Conservation (phyloP, 192 early-diverging fungal species). For the Backusella mclennaniae region DNA sequence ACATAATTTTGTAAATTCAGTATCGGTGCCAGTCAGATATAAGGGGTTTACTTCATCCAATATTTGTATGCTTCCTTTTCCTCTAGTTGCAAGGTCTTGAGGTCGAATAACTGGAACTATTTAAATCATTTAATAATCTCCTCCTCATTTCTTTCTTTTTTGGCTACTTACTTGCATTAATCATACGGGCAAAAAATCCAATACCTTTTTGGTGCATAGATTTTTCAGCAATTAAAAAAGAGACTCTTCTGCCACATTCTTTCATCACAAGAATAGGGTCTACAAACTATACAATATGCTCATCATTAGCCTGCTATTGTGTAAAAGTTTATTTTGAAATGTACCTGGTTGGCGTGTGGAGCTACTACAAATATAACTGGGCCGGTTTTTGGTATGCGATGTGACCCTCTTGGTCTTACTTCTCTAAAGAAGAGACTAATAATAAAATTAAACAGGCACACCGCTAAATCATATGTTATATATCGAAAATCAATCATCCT, state of each 20-base stretch:
- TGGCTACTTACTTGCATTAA: slow-evolving; percentile 74
- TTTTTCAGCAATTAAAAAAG: slow-evolving; percentile 81
- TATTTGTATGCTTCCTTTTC: slow-evolving; percentile 67
- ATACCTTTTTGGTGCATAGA: slow-evolving; percentile 86
- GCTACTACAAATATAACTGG: slow-evolving; percentile 96
- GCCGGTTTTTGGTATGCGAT: slow-evolving; percentile 82
- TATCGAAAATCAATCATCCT: slow-evolving; percentile 2
- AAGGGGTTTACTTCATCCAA: slow-evolving; percentile 62
- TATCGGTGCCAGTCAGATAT: slow-evolving; percentile 63
- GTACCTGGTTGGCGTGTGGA: slow-evolving; percentile 74
- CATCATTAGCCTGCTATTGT: not conserved
- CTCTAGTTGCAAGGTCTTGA: slow-evolving; percentile 79
- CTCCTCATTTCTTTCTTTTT: not conserved
- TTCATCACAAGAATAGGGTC: slow-evolving; percentile 88
- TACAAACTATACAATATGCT: slow-evolving; percentile 69
- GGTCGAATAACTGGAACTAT: slow-evolving; percentile 89
- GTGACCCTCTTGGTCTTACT: slow-evolving; percentile 77
- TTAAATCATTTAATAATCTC: slow-evolving; percentile 4
- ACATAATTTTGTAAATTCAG: slow-evolving; percentile 65
- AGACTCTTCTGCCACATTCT: slow-evolving; percentile 75
- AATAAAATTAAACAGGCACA: slow-evolving; percentile 63
- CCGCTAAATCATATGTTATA: slow-evolving; percentile 61
- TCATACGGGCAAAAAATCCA: slow-evolving; percentile 74
- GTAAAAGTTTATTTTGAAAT: not conserved
- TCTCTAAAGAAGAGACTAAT: slow-evolving; percentile 88